Evolutionary conservation across 345 rosid species (phyloP), one percentile per base, ranked within the genome.

Genomic region (Acer negundo): DNA sequence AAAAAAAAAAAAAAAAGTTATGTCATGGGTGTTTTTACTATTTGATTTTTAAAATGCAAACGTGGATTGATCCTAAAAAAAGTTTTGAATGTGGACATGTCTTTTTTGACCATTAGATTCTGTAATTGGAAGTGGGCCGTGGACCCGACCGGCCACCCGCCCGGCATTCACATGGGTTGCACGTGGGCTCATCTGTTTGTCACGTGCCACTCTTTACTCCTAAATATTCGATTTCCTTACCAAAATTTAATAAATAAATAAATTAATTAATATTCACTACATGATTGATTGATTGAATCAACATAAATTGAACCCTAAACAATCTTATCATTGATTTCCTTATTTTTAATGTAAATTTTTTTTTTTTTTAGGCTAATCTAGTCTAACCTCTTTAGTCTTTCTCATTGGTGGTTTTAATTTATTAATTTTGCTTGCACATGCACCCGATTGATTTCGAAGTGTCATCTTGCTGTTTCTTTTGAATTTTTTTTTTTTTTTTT

Each of bases 171-270:
- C 94, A 82, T 89, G 94, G 94, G 62, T 80, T 81, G 84, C 92
- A 88, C 87, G 91, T 85, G 83, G 80, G 11, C 42, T 62, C 62
- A 28, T 51, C 72, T 74, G 81, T 19, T 66, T 61, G 85, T 89
- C 94, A 85, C 90, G 88, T 88, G 94, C 91, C 90, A 76, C 62
- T 79, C 85, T 86, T 86, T 59, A 79, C 90, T 91, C 84, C 83
- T 26, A 35, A 71, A 74, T 75, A 82, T 81, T 89, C 85, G 58
- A 58, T 71, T 22, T 7, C 62, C 26, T 40, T 53, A 2, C 40
- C 16, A 10, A 59, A 49, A 3, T 11, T 12, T 12, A 49, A 53
- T 51, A 51, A 51, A 51, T 3, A 53, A 53, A 53, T 12, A 0
- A 49, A 53, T 51, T 15, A 51, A 51, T 3, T 16, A 53, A 53